Conservation (phyloP, 345 rosid genomes). For the Ricinus communis region DNA sequence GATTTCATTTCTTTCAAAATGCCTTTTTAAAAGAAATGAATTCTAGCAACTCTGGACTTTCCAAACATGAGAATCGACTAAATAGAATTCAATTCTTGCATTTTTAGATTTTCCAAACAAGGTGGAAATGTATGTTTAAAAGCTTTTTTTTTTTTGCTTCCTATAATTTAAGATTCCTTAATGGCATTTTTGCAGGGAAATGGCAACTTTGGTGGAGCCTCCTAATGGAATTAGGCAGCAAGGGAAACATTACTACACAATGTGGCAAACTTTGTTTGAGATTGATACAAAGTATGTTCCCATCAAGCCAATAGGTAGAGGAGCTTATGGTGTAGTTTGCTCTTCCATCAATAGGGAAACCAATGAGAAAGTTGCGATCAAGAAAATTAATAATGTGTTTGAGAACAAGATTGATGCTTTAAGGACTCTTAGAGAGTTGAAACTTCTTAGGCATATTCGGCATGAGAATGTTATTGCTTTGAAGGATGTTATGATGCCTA, state of each 20-base stretch:
- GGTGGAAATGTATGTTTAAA: no score
- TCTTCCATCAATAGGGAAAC: conserved; percentile 77
- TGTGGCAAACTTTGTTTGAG: conserved; percentile 83
- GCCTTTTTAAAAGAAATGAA: no score
- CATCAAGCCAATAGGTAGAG: conserved; percentile 80
- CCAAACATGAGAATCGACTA: no score
- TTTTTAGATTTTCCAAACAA: no score
- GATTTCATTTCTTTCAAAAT: no score
- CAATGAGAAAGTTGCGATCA: conserved; percentile 75
- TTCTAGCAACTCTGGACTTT: no score
- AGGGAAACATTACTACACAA: conserved; percentile 75
- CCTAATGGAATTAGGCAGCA: conserved; percentile 50
- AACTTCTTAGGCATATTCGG: conserved; percentile 68
- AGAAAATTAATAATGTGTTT: conserved; percentile 71
- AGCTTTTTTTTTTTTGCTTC: background rate
- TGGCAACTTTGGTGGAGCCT: conserved; percentile 81
- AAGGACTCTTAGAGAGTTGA: conserved; percentile 74
- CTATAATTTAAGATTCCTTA: no score
- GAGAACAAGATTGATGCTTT: conserved; percentile 67
- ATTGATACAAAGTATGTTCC: conserved; percentile 77
- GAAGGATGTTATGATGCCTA: conserved; percentile 80
- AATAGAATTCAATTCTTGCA: no score
- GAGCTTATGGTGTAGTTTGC: conserved; percentile 87
- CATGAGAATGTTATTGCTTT: conserved; percentile 81
- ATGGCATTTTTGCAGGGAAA: conserved; percentile 40